phyloP scores from a whole-genome alignment of 164 flowering plant genomes.

The Warburgia ugandensis region DNA sequence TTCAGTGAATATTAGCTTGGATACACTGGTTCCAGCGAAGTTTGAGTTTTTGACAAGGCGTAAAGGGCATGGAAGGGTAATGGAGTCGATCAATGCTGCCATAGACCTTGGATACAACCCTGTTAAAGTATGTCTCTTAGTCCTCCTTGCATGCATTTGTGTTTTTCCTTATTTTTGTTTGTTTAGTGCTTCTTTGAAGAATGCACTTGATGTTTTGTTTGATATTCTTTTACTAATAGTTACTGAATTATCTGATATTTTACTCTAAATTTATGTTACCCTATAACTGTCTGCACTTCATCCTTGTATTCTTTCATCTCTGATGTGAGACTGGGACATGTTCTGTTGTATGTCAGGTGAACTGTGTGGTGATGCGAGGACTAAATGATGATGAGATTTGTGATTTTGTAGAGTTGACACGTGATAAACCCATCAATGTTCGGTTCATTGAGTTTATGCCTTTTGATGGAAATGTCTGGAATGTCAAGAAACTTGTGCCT shows the following conservation, averaged over 20 bases:
- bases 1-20: constrained; percentile 82
- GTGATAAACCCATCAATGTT: constrained; percentile 71
- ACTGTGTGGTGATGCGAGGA: constrained; percentile 95
- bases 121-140: constrained; percentile 58
- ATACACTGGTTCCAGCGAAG: constrained; percentile 86
- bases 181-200: too few relatives aligned
- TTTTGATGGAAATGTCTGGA: constrained; percentile 99
- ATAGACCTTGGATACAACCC: constrained; percentile 78
- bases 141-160: not conserved
- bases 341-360: constrained; percentile 44
- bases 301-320: too few relatives aligned
- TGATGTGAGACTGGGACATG: too few relatives aligned
- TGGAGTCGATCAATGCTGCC: constrained; percentile 77
- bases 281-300: too few relatives aligned
- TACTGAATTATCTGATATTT: not conserved
- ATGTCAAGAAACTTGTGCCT: constrained; percentile 88
- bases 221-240: not conserved
- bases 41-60: constrained; percentile 95
- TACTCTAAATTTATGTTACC: too few relatives aligned
- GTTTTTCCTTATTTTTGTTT: not conserved
- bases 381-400: constrained; percentile 96
- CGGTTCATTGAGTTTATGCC: constrained; percentile 99
- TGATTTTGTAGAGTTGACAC: constrained; percentile 86
- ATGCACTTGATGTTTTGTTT: not conserved
- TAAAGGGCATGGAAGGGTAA: constrained; percentile 78